Percentiles rank a stretch among this genome's conserved stretches.
These are phyloP conservation scores for Mucor sp. DNA, from an alignment of 371 early-diverging fungal genomes.

Conservation along the genomic window DNA sequence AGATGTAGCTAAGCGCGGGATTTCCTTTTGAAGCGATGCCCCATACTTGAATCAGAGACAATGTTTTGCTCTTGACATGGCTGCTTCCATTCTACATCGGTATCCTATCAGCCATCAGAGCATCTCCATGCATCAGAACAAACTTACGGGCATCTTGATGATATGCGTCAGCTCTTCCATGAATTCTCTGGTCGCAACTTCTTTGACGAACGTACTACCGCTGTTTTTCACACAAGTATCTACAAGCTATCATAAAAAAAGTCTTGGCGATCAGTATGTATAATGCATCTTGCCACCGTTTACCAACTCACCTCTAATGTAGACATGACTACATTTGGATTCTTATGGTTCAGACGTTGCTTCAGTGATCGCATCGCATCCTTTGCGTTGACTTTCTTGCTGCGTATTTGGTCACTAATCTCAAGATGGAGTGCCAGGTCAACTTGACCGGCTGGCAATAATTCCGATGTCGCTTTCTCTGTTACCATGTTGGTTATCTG, in stretches of 20 bases:
- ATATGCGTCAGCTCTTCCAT: constrained; percentile 78
- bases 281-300: background rate
- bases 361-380: constrained; percentile 77
- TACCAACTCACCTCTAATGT: constrained; percentile 70
- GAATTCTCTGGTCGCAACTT: constrained; percentile 88
- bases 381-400: constrained; percentile 80
- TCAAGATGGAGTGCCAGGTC: constrained; percentile 83
- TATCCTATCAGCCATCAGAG: background rate
- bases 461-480: constrained; percentile 92
- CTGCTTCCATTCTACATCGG: constrained; percentile 43
- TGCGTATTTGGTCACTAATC: constrained; percentile 89
- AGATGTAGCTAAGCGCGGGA: constrained; percentile 71
- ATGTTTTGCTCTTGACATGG: constrained; percentile 70
- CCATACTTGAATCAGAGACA: constrained; percentile 86
- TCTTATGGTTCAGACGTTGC: constrained; percentile 76
- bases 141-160: constrained; percentile 61
- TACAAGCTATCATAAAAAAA: constrained; percentile 56
- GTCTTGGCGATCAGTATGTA: background rate
- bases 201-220: constrained; percentile 82
- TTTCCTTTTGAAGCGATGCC: constrained; percentile 78
- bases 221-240: constrained; percentile 96
- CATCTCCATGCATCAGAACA: background rate
- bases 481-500: background rate
- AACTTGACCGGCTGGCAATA: constrained; percentile 81
- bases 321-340: constrained; percentile 92